Percentiles rank a stretch among this genome's conserved stretches.
Conservation (phyloP, 2,329 filamentous ascomycete species). For the Beauveria australis region DNA sequence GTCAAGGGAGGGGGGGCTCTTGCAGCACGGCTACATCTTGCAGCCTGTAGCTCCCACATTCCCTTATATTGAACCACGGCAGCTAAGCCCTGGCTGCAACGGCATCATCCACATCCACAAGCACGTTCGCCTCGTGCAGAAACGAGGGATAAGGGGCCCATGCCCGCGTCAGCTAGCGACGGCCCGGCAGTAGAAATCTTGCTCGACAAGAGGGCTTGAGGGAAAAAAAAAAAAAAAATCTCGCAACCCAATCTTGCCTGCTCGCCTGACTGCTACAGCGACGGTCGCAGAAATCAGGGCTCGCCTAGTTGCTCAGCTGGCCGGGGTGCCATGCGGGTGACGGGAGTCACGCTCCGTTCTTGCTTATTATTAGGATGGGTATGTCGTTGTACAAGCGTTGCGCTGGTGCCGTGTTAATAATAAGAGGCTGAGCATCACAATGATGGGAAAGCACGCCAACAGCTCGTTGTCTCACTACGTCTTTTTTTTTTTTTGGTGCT, state of each 20-base stretch:
- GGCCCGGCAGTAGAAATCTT: not conserved
- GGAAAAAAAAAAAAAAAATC: not conserved
- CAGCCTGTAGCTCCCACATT: not conserved
- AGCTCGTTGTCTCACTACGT: not conserved
- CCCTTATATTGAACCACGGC: not conserved
- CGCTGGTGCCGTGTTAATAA: not conserved
- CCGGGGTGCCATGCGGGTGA: not conserved
- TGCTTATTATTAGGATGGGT: not conserved
- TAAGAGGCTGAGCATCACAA: not conserved
- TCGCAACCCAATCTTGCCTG: not conserved
- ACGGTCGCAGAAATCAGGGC: not conserved
- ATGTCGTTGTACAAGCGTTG: not conserved
- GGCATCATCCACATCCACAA: slow-evolving; percentile 3
- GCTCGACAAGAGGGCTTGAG: not conserved
- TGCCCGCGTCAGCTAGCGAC: not conserved
- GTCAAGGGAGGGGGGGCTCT: not conserved
- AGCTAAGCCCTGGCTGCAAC: not conserved
- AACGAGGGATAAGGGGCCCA: not conserved
- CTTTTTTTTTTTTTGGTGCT: not conserved
- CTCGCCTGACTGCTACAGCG: not conserved
- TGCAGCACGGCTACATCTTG: not conserved
- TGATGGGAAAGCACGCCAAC: not conserved
- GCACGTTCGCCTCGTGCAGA: slow-evolving; percentile 2
- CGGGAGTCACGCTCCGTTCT: not conserved
- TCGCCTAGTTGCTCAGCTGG: slow-evolving; percentile 4